Evolutionary conservation across 768 basidiomycete species (phyloP).

Genomic region (Phanerochaete carnosa): DNA sequence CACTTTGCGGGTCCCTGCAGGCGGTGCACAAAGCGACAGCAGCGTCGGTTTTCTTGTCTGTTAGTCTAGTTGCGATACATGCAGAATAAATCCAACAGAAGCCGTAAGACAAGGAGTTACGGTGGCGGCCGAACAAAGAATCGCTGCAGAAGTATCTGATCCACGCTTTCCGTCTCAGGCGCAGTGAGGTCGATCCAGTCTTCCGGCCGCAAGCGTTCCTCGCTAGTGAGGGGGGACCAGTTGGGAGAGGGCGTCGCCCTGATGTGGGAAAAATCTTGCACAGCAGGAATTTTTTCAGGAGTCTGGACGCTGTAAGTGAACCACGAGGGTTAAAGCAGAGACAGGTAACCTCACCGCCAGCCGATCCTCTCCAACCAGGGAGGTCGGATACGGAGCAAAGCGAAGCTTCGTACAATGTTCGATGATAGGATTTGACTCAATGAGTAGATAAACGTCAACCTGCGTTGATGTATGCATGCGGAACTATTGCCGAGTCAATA

Average conservation of each 20-base stretch:
- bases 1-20: no score
- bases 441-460: conserved; percentile 64
- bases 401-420: conserved; percentile 65
- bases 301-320: conserved; percentile 8
- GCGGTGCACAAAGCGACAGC: no score
- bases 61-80: no score
- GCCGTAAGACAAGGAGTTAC: neutral
- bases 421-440: conserved; percentile 73
- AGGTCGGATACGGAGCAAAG: conserved; percentile 60
- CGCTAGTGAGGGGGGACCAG: conserved; percentile 41
- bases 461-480: conserved; percentile 76
- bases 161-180: neutral
- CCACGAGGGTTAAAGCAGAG: neutral
- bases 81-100: neutral
- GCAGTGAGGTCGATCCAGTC: neutral
- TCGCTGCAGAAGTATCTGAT: neutral
- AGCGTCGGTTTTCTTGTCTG: no score
- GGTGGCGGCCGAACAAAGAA: neutral
- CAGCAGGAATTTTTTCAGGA: conserved; percentile 38
- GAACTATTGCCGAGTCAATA: conserved; percentile 48
- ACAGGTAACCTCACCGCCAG: neutral
- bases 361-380: neutral
- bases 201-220: neutral
- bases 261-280: conserved; percentile 88
- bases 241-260: conserved; percentile 73